Conservation (phyloP, 441 rosid genomes). For the Adansonia rubrostipa region DNA sequence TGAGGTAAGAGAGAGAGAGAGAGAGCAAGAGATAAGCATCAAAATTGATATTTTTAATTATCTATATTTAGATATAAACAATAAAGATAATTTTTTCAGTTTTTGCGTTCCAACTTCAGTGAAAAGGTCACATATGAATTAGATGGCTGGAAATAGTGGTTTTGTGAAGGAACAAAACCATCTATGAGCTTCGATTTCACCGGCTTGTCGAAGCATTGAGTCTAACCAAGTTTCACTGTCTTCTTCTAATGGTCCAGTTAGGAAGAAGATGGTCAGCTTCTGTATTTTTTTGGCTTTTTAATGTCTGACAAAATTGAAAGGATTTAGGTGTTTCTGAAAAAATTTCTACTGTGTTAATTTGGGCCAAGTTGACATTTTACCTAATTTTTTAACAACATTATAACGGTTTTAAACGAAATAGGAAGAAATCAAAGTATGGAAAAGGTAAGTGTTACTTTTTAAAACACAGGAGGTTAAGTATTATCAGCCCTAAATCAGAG, state of each 20-base stretch:
- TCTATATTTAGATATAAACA: background rate
- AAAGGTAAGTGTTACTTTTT: no score
- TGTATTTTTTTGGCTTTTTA: background rate
- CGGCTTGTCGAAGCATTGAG: slow-evolving; percentile 38
- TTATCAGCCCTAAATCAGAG: no score
- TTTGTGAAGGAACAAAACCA: slow-evolving; percentile 37
- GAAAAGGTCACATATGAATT: slow-evolving; percentile 51
- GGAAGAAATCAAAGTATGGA: no score
- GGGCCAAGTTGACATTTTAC: no score
- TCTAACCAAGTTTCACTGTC: slow-evolving; percentile 40
- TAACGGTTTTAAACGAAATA: no score
- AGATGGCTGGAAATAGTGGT: slow-evolving; percentile 39
- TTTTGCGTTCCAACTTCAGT: slow-evolving; percentile 34
- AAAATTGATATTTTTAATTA: background rate
- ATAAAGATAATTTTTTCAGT: background rate
- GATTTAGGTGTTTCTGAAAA: background rate
- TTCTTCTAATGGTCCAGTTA: slow-evolving; percentile 40
- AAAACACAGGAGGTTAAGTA: no score
- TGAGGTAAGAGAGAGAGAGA: slow-evolving; percentile 6
- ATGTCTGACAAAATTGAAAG: background rate
- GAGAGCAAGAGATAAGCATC: slow-evolving; percentile 32
- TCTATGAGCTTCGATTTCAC: slow-evolving; percentile 40
- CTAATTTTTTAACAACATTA: no score
- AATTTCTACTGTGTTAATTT: no score
- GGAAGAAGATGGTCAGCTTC: slow-evolving; percentile 44